Percentiles rank a stretch among this genome's conserved stretches.
Conservation (phyloP, 805 yeast genomes). For the Yarrowia yakushimensis region DNA sequence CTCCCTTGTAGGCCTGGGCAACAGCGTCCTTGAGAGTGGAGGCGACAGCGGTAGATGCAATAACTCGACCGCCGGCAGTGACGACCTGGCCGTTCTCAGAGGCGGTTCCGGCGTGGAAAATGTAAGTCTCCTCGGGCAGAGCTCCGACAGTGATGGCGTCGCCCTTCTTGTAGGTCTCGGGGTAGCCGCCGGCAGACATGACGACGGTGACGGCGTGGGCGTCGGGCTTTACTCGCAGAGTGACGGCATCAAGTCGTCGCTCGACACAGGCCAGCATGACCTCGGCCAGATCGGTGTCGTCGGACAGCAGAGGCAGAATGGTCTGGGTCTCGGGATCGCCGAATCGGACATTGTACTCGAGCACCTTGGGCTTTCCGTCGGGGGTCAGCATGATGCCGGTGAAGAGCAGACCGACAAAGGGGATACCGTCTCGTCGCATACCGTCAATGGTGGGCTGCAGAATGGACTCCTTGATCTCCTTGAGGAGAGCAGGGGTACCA, state of each 20-base stretch:
- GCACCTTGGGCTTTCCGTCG: constrained; percentile 79
- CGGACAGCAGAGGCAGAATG: constrained; percentile 77
- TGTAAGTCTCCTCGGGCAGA: constrained; percentile 56
- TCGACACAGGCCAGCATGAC: constrained; percentile 91
- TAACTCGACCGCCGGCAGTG: constrained; percentile 95
- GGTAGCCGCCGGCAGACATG: constrained; percentile 96
- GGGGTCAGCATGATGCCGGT: constrained; percentile 91
- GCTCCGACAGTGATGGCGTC: constrained; percentile 66
- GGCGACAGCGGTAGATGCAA: constrained; percentile 89
- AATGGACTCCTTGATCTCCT: constrained; percentile 66
- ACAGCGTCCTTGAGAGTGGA: constrained; percentile 74
- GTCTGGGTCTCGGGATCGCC: constrained; percentile 99
- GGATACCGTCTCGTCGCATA: constrained; percentile 91
- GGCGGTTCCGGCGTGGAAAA: constrained; percentile 97
- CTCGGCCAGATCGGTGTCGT: constrained; percentile 88
- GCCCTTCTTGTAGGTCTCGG: constrained; percentile 80
- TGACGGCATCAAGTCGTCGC: constrained; percentile 84
- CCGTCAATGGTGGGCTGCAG: constrained; percentile 92
- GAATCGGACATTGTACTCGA: constrained; percentile 96
- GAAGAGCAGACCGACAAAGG: constrained; percentile 92
- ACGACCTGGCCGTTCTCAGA: constrained; percentile 55
- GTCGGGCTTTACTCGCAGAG: constrained; percentile 46
- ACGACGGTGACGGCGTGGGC: constrained; percentile 88
- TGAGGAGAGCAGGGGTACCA: constrained; percentile 72
- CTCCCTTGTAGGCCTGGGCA: constrained; percentile 80